Evolutionary conservation across 2,329 filamentous ascomycete genomes (phyloP).

Genomic region (Graphilbum fragrans): DNA sequence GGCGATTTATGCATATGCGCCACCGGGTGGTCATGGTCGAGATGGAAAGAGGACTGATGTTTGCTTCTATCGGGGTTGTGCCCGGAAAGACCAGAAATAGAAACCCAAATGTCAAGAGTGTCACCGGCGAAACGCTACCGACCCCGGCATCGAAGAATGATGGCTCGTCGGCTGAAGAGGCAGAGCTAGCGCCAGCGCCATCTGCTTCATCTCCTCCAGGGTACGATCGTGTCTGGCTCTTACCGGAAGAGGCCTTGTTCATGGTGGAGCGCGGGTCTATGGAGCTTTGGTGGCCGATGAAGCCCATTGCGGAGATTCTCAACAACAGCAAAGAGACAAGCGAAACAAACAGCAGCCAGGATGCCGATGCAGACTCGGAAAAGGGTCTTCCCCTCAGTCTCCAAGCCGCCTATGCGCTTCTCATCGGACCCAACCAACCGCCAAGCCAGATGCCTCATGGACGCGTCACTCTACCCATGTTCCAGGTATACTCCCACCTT

Average conservation of each 20-base stretch:
- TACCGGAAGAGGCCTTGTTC: slow-evolving; percentile 87
- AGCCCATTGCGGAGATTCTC: slow-evolving; percentile 35
- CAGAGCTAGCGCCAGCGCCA: background rate
- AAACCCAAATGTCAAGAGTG: slow-evolving; percentile 20
- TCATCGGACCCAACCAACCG: slow-evolving; percentile 59
- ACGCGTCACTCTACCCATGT: slow-evolving; percentile 61
- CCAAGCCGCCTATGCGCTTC: slow-evolving; percentile 77
- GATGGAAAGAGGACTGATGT: slow-evolving; percentile 58
- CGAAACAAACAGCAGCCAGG: slow-evolving; percentile 8
- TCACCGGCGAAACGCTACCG: too few species aligned
- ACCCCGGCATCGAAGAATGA: too few species aligned
- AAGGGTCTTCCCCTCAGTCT: slow-evolving; percentile 74
- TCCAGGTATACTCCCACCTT: slow-evolving; percentile 76
- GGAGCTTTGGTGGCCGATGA: slow-evolving; percentile 72
- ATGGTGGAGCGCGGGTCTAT: slow-evolving; percentile 77
- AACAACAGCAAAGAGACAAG: slow-evolving; percentile 12
- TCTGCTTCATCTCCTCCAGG: slow-evolving; percentile 22
- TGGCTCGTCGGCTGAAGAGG: too few species aligned
- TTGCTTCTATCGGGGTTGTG: slow-evolving; percentile 54
- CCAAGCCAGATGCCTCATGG: slow-evolving; percentile 21
- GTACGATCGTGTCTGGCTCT: slow-evolving; percentile 61
- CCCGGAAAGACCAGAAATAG: slow-evolving; percentile 21
- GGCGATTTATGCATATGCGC: slow-evolving; percentile 17
- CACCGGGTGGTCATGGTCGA: slow-evolving; percentile 56
- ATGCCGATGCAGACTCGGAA: slow-evolving; percentile 36